phyloP scores from a whole-genome alignment of 192 early-diverging fungal genomes.

The Podila epicladia region DNA sequence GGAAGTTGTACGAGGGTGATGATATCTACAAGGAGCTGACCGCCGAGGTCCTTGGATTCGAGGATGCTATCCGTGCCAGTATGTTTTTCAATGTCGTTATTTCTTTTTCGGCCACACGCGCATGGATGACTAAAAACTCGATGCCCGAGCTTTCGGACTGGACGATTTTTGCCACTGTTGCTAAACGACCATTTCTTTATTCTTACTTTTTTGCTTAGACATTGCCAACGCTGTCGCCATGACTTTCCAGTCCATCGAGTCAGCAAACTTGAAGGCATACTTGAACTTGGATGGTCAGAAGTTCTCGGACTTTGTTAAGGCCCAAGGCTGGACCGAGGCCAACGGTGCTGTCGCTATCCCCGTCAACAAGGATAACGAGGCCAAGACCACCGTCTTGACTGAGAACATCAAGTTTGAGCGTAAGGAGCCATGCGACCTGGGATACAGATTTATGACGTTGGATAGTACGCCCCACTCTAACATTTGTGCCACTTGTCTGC shows the following conservation, averaged over 20 bases:
- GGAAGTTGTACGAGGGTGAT: constrained; percentile 67
- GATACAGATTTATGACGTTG: neutral
- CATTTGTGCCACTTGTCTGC: neutral
- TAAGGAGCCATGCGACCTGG: constrained; percentile 5
- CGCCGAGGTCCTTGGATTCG: constrained; percentile 74
- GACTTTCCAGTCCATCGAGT: constrained; percentile 85
- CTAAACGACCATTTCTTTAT: neutral
- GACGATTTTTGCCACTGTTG: too few relatives aligned
- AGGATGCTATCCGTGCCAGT: constrained; percentile 73
- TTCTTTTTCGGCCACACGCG: neutral
- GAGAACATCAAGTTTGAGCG: constrained; percentile 92
- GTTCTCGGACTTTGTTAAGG: constrained; percentile 65
- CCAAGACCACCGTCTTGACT: constrained; percentile 84
- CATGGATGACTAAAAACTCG: too few relatives aligned
- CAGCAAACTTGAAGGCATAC: constrained; percentile 64
- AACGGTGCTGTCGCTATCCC: constrained; percentile 76
- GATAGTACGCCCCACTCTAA: neutral
- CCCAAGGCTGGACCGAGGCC: constrained; percentile 70
- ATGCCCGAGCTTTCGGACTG: too few relatives aligned
- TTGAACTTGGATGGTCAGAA: constrained; percentile 76
- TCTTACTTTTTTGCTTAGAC: constrained; percentile 43
- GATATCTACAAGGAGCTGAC: constrained; percentile 67
- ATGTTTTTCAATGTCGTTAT: constrained; percentile 11
- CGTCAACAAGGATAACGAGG: constrained; percentile 84
- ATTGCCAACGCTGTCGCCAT: constrained; percentile 78